Conservation (phyloP, 1,284 basidiomycete genomes). For the Ceratobasidium papillatum region DNA sequence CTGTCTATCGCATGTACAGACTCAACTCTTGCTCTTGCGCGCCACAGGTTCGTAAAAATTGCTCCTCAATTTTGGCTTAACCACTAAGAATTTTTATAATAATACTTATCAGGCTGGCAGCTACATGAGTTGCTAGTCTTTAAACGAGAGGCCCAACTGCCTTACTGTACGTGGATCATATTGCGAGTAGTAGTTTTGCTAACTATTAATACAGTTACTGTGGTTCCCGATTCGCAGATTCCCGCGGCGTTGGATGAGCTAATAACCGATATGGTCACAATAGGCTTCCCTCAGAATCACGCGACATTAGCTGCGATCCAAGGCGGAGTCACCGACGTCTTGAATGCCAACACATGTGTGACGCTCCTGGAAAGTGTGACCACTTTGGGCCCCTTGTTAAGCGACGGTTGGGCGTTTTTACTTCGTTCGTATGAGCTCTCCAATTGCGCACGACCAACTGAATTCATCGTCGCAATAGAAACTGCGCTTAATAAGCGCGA, state of each 20-base stretch:
- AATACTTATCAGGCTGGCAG: background rate
- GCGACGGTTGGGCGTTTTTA: background rate
- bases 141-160: background rate
- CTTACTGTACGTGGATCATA: constrained; percentile 4
- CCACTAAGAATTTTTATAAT: background rate
- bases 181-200: background rate
- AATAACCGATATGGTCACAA: background rate
- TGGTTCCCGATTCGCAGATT: background rate
- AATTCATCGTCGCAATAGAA: no score
- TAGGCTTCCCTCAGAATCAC: background rate
- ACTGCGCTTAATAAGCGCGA: no score
- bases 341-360: background rate
- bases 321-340: background rate
- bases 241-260: background rate
- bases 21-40: background rate
- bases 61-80: background rate
- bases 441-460: background rate
- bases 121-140: background rate
- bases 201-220: background rate
- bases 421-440: background rate
- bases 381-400: background rate
- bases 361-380: background rate
- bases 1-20: background rate
- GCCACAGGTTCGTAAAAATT: background rate
- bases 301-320: background rate